Evolutionary conservation across 208 protist species (phyloP), one percentile per base, ranked within the genome.

Genomic region (Wallacemonas sp.): DNA sequence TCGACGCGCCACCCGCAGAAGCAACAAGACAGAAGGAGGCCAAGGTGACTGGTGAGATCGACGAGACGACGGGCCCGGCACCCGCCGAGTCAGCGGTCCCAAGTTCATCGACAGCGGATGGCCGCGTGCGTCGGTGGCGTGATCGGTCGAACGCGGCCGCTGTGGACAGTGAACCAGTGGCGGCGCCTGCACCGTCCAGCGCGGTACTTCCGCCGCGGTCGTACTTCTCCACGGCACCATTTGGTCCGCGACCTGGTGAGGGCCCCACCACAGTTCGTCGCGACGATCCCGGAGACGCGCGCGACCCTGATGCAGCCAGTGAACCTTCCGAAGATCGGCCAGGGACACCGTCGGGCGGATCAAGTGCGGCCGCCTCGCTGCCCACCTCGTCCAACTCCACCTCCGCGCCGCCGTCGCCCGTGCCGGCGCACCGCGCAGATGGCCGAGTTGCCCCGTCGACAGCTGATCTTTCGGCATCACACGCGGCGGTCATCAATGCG

Each of bases 141-240:
- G 13, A 53, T 0, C 45, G 45, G 10, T 5, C 3, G 0, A 32
- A 38, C 30, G 32, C n/a, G n/a, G n/a, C n/a, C n/a, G n/a, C n/a
- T n/a, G n/a, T n/a, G n/a, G n/a, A n/a, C n/a, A n/a, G n/a, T n/a
- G n/a, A n/a, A n/a, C n/a, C n/a, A n/a, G n/a, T n/a, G n/a, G n/a
- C n/a, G n/a, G n/a, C n/a, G n/a, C n/a, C n/a, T n/a, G n/a, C n/a
- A n/a, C n/a, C n/a, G n/a, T n/a, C n/a, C n/a, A n/a, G n/a, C n/a
- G n/a, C n/a, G n/a, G n/a, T n/a, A n/a, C n/a, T 57, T 26, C 50
- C 50, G 17, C 29, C 50, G 30, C 50, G 30, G 17, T 57, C 50
- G 50, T 57, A 57, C 50, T 57, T 57, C 29, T 57, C 50, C 6
- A 32, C 50, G 12, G 50, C 50, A 26, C 33, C 29, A 2, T 57